phyloP scores from a whole-genome alignment of 768 basidiomycete species.

The Rubroboletus pulcherrimus region DNA sequence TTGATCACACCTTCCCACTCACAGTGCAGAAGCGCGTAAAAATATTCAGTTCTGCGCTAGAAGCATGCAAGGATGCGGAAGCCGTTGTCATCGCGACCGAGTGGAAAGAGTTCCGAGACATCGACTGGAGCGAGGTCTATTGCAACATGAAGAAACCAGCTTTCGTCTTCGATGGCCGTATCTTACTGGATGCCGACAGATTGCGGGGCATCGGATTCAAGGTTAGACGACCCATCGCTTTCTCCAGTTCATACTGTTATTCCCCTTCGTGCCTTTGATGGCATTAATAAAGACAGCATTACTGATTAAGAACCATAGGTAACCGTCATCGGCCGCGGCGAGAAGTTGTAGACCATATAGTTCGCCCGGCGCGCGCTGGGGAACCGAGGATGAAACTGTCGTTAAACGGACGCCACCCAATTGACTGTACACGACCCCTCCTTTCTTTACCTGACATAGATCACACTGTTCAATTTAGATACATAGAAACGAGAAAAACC shows the following conservation, averaged over 20 bases:
- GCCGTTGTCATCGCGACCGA: slow-evolving; percentile 96
- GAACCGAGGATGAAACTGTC: not conserved
- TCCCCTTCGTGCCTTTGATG: not conserved
- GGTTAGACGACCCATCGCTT: slow-evolving; percentile 33
- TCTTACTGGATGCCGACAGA: slow-evolving; percentile 78
- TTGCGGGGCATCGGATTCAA: slow-evolving; percentile 89
- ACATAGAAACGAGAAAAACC: slow-evolving; percentile 6
- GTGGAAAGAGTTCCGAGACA: slow-evolving; percentile 93
- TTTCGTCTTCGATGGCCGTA: slow-evolving; percentile 91
- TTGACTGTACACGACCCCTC: slow-evolving; percentile 1
- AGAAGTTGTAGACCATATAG: slow-evolving; percentile 29
- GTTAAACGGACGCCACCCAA: slow-evolving; percentile 8
- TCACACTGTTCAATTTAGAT: slow-evolving; percentile 9
- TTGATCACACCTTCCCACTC: not conserved
- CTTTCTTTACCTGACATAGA: not conserved
- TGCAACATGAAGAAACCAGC: slow-evolving; percentile 94
- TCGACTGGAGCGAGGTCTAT: slow-evolving; percentile 90
- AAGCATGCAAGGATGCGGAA: slow-evolving; percentile 86
- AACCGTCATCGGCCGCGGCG: slow-evolving; percentile 57
- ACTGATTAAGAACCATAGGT: slow-evolving; percentile 36
- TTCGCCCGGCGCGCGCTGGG: not conserved
- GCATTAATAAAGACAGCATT: slow-evolving; percentile 4
- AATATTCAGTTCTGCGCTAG: slow-evolving; percentile 71
- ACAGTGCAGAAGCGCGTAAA: slow-evolving; percentile 87
- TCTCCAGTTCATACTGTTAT: not conserved